phyloP scores from a whole-genome alignment of 2,329 filamentous ascomycete genomes.

The Zymoseptoria passerinii region DNA sequence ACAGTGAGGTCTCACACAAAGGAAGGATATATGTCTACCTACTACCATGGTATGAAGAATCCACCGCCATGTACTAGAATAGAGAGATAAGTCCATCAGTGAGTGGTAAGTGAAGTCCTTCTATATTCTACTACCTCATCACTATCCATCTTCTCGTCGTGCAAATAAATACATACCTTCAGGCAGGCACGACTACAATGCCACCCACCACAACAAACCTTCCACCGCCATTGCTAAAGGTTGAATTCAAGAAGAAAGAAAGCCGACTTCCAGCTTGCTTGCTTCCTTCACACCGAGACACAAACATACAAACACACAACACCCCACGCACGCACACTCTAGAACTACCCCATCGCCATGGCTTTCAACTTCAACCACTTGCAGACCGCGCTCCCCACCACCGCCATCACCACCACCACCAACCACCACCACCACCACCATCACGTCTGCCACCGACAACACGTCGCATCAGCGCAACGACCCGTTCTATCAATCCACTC shows the following conservation, averaged over 20 bases:
- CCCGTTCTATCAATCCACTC: conserved; percentile 16
- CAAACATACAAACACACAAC: conserved; percentile 1
- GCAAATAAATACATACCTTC: too few species aligned
- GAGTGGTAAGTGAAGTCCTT: too few species aligned
- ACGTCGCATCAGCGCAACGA: conserved; percentile 3
- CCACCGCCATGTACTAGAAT: background rate
- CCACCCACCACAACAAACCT: background rate
- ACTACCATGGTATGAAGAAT: background rate
- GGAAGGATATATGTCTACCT: too few species aligned
- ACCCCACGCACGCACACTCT: background rate
- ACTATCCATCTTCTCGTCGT: too few species aligned
- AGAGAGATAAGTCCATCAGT: too few species aligned
- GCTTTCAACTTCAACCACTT: background rate
- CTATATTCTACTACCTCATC: too few species aligned
- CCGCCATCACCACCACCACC: background rate
- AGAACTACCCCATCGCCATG: too few species aligned
- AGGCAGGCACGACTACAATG: too few species aligned
- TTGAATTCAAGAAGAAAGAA: background rate
- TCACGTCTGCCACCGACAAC: background rate
- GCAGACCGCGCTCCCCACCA: background rate
- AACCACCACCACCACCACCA: too few species aligned
- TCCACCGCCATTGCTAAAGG: background rate
- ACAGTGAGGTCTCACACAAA: too few species aligned
- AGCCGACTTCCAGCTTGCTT: background rate
- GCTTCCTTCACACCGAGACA: background rate